Percentiles rank a stretch among this genome's conserved stretches.
These are phyloP conservation scores for Oenanthe sinensis DNA, from an alignment of 129 eudicot genomes.

Conservation along the genomic window DNA sequence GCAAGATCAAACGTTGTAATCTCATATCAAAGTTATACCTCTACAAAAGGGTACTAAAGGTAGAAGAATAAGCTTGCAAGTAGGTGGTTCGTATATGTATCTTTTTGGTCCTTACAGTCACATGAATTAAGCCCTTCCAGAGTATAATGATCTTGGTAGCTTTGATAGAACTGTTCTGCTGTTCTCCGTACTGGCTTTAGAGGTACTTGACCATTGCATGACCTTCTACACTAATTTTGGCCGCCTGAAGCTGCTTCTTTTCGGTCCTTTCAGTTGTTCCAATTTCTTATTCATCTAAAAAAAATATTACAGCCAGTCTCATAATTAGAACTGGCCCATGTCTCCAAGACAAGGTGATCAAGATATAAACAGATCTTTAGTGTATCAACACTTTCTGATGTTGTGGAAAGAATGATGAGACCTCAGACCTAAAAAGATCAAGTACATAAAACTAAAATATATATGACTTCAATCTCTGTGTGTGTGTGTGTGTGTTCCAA, in stretches of 20 bases:
- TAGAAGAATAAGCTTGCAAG: neutral
- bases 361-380: neutral
- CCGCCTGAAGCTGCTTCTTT: slow-evolving; percentile 91
- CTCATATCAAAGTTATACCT: neutral
- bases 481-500: neutral
- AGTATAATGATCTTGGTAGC: neutral
- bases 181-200: neutral
- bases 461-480: too few species aligned
- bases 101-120: neutral
- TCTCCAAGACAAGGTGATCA: neutral
- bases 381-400: neutral
- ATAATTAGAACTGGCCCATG: neutral
- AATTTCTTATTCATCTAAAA: slow-evolving; percentile 80
- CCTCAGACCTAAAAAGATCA: neutral
- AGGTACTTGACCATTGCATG: slow-evolving; percentile 84
- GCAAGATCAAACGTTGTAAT: neutral
- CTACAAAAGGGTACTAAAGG: neutral
- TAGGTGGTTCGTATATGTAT: neutral
- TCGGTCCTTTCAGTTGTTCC: slow-evolving; percentile 71
- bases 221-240: slow-evolving; percentile 88
- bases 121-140: neutral
- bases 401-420: neutral
- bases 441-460: neutral
- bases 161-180: neutral
- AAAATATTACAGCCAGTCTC: neutral